Conservation (phyloP, 2,329 filamentous ascomycete genomes). For the Acrodontium crateriforme region DNA sequence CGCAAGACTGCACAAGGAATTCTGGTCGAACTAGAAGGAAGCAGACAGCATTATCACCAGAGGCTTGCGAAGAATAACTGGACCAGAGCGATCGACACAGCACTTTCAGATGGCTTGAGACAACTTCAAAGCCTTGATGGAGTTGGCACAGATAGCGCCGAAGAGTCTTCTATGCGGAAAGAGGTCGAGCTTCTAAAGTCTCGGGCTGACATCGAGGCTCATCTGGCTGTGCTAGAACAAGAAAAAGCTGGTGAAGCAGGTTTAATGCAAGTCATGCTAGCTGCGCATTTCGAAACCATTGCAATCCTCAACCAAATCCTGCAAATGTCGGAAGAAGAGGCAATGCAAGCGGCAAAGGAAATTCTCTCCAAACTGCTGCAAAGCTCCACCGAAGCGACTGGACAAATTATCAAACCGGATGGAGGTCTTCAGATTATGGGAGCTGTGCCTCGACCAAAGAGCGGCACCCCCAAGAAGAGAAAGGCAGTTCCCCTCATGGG, state of each 20-base stretch:
- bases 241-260: constrained; percentile 68
- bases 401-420: constrained; percentile 84
- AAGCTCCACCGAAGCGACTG: constrained; percentile 57
- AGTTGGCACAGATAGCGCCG: constrained; percentile 38
- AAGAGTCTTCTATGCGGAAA: constrained; percentile 57
- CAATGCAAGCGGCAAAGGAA: constrained; percentile 62
- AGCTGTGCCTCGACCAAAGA: constrained; percentile 53
- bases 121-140: constrained; percentile 62
- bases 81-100: constrained; percentile 78
- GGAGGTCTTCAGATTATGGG: constrained; percentile 50
- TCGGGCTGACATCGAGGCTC: constrained; percentile 67
- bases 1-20: constrained; percentile 83
- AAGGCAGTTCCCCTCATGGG: constrained; percentile 36
- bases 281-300: constrained; percentile 85
- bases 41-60: constrained; percentile 80
- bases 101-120: constrained; percentile 68
- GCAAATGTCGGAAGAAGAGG: constrained; percentile 69
- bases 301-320: constrained; percentile 70
- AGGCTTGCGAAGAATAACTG: constrained; percentile 67
- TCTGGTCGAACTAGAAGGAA: constrained; percentile 75
- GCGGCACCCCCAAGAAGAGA: constrained; percentile 63
- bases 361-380: constrained; percentile 68
- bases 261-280: constrained; percentile 68
- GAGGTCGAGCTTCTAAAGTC: constrained; percentile 79
- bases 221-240: constrained; percentile 65